phyloP scores from a whole-genome alignment of 768 basidiomycete genomes.

The Lactarius indigo region DNA sequence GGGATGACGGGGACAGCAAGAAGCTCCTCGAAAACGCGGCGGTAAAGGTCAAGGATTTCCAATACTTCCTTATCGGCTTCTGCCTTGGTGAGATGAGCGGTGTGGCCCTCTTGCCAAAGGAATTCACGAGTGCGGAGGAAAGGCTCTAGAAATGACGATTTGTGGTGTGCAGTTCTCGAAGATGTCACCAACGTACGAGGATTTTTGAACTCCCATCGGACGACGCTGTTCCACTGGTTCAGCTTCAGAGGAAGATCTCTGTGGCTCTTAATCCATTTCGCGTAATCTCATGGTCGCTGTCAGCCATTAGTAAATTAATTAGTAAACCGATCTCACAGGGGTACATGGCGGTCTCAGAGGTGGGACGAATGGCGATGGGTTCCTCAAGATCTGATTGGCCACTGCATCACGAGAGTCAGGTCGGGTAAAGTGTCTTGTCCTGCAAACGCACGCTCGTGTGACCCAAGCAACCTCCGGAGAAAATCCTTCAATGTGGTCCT shows the following conservation, averaged over 20 bases:
- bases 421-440: neutral
- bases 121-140: constrained; percentile 99
- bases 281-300: constrained; percentile 62
- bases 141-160: constrained; percentile 55
- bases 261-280: constrained; percentile 98
- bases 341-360: constrained; percentile 99
- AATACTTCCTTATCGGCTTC: constrained; percentile 92
- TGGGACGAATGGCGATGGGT: constrained; percentile 96
- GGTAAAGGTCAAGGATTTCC: constrained; percentile 94
- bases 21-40: constrained; percentile 92
- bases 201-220: constrained; percentile 99
- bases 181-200: constrained; percentile 57
- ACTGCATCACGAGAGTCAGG: constrained; percentile 38
- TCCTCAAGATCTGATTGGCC: constrained; percentile 94
- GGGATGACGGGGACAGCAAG: constrained; percentile 97
- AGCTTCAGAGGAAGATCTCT: constrained; percentile 96
- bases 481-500: constrained; percentile 98
- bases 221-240: constrained; percentile 99
- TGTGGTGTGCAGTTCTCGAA: neutral
- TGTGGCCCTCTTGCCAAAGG: constrained; percentile 99
- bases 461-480: constrained; percentile 99
- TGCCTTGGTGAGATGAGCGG: constrained; percentile 81
- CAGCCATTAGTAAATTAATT: neutral
- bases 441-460: constrained; percentile 74
- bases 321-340: constrained; percentile 61